phyloP scores from a whole-genome alignment of 1,284 basidiomycete species.

The Cutaneotrichosporon dermatis region DNA sequence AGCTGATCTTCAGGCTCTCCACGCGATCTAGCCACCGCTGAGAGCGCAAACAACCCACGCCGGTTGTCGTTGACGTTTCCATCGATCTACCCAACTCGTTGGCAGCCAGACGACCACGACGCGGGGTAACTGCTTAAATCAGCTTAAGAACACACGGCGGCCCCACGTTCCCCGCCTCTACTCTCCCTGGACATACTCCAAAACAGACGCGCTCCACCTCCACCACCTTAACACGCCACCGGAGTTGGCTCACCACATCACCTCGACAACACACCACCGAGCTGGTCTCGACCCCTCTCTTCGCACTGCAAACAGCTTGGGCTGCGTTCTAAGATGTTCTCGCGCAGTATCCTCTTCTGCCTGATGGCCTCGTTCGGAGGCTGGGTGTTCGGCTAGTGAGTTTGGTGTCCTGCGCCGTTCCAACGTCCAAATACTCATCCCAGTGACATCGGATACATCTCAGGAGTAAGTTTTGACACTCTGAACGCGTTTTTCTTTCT shows the following conservation, averaged over 20 bases:
- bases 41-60: no score
- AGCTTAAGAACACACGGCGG: not conserved
- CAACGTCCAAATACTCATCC: not conserved
- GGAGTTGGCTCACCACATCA: no score
- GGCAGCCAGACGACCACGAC: no score
- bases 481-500: no score
- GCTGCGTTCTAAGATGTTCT: not conserved
- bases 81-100: no score
- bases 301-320: no score
- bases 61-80: no score
- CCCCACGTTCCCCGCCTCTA: not conserved
- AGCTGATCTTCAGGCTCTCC: no score
- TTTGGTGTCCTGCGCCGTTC: not conserved
- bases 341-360: not conserved
- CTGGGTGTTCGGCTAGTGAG: constrained; percentile 32
- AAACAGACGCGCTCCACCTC: no score
- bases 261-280: not conserved
- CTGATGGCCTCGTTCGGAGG: constrained; percentile 18
- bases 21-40: no score
- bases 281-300: not conserved
- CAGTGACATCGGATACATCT: constrained; percentile 31
- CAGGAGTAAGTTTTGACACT: constrained; percentile 52
- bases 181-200: not conserved
- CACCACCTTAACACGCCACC: no score
- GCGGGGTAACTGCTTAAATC: not conserved